Base-by-base conservation (phyloP, 495 filamentous ascomycete species). In the Ascobolus immersus region DNA sequence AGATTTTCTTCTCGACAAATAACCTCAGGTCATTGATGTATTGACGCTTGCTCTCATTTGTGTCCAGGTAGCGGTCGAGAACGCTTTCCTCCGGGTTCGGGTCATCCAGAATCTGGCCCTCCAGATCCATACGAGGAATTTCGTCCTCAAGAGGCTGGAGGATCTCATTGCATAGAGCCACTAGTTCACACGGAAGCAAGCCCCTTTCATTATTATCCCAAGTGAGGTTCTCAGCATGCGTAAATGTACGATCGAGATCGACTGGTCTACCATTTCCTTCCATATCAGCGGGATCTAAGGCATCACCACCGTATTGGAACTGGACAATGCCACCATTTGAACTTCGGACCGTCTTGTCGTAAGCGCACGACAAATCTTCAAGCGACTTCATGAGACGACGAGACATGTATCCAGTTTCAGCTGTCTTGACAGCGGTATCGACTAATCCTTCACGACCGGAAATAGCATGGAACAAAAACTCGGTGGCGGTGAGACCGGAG, bases 371-470 rank as follows among this genome's bases (percentile, higher is more conserved):
- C 5, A 94, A 58, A 63, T 96, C 86, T 48, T 96, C 86, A 22
- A 96, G 59, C 0, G 77, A 86, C 55, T 96, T 96, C 86, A 96
- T 94, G 52, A 96, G 52, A 26, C 86, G 73, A 56, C 86, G 70
- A 38, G 82, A 93, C 89, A 96, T 96, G 57, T 96, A 96, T 34
- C 86, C 86, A 4, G 86, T 96, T 53, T 96, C 86, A 18, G 86
- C 86, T 11, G 86, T 96, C 59, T 96, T 96, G 55, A 96, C 86
- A 21, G 86, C 86, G n/a, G 86, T 96, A 67, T 96, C 86, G 44
- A 96, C 82, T 40, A 96, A 59, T 65, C 86, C 86, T 68, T 92
- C 86, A 69, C 86, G 76, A 49, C 86, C 86, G 26, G 78, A 86
- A 57, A 94, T 92, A 39, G 86, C 86, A 62, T 96, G 86, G 59